These are phyloP conservation scores for Quercus agrifolia DNA, from an alignment of 306 rosid genomes.

Conservation along the genomic window DNA sequence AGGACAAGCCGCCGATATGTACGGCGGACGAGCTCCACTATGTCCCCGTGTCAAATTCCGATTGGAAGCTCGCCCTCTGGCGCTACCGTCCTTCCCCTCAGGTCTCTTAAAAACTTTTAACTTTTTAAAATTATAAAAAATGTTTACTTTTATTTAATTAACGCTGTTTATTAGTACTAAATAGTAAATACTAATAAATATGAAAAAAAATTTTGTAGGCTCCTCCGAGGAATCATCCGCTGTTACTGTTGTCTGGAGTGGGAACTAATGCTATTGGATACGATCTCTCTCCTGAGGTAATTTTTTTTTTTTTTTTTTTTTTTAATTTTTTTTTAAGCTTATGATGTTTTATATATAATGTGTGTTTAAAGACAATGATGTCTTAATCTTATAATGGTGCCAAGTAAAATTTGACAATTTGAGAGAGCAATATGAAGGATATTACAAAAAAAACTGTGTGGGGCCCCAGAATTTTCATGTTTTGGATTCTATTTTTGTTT, in stretches of 20 bases:
- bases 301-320: background rate
- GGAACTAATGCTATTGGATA: constrained; percentile 98
- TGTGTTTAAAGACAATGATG: background rate
- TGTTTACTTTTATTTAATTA: background rate
- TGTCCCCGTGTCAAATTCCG: constrained; percentile 71
- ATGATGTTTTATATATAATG: background rate
- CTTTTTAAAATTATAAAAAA: background rate
- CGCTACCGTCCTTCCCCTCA: constrained; percentile 79
- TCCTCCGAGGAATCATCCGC: constrained; percentile 83
- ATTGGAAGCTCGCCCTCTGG: constrained; percentile 96
- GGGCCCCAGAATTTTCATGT: too few relatives aligned
- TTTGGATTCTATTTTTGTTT: too few relatives aligned
- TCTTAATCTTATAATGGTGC: too few relatives aligned
- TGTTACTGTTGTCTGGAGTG: constrained; percentile 85
- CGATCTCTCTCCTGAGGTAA: constrained; percentile 88
- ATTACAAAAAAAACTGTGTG: too few relatives aligned
- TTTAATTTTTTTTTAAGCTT: background rate
- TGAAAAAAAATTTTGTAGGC: constrained; percentile 38
- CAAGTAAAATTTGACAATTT: too few relatives aligned
- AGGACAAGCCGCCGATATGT: constrained; percentile 76
- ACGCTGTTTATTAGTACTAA: background rate
- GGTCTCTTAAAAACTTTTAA: constrained; percentile 22
- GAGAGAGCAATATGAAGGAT: too few relatives aligned
- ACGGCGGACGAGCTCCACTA: constrained; percentile 97
- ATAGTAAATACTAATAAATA: too few relatives aligned